Percentiles rank a stretch among this genome's conserved stretches.
Conservation (phyloP, 352 stramenopile species). For the Globisporangium splendens region DNA sequence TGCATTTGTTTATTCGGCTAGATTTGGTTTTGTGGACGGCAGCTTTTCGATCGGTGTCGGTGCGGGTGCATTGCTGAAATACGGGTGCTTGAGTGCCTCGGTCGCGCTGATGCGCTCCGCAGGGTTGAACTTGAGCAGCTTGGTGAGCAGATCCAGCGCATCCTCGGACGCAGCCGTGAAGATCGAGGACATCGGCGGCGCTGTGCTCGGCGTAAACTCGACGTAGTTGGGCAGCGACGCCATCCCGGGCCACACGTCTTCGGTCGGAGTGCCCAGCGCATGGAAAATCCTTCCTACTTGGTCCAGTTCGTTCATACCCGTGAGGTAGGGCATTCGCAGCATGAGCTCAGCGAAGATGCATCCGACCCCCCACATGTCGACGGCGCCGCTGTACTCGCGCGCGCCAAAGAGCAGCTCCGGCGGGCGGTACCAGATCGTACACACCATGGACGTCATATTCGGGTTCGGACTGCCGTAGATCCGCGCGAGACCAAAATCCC, state of each 20-base stretch:
- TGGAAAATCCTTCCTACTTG: constrained; percentile 89
- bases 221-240: constrained; percentile 73
- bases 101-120: constrained; percentile 84
- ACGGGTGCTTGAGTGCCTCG: constrained; percentile 95
- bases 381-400: constrained; percentile 76
- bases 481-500: constrained; percentile 85
- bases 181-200: constrained; percentile 58
- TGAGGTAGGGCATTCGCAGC: constrained; percentile 77
- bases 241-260: constrained; percentile 77
- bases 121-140: constrained; percentile 80
- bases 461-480: constrained; percentile 82
- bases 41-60: constrained; percentile 78
- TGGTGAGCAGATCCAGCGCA: constrained; percentile 64
- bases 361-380: constrained; percentile 88
- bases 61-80: constrained; percentile 91
- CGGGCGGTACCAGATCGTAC: constrained; percentile 86
- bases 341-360: constrained; percentile 88
- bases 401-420: constrained; percentile 87
- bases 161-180: constrained; percentile 77
- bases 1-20: constrained; percentile 16
- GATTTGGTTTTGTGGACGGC: constrained; percentile 44
- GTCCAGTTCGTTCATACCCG: constrained; percentile 78
- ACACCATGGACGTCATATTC: constrained; percentile 89
- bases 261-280: constrained; percentile 73
- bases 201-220: constrained; percentile 71